Base-by-base conservation (phyloP, 192 early-diverging fungal species). In the Rhizophlyctis rosea region DNA sequence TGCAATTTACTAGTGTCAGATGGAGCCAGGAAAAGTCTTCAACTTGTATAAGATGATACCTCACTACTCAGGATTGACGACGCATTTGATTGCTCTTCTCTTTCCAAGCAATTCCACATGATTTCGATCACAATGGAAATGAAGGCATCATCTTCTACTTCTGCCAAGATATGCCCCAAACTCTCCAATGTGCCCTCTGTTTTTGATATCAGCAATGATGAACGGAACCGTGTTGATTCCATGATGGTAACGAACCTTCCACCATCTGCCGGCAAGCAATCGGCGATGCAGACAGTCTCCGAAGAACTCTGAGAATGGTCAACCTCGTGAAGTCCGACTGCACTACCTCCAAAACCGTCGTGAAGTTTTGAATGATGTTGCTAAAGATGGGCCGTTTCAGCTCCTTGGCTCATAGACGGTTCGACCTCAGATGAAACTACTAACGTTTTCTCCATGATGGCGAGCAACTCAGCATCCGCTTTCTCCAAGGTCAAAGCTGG, bases 81-180 rank as follows among this genome's bases (percentile, higher is more conserved):
- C 4, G 57, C 57, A 18, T 36, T 36, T 32, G 11, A 9, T 23
- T 29, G n/a, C 39, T 67, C 34, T 25, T 3, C 33, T 1, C 57
- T 52, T 30, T 67, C 65, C 16, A 67, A 30, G 2, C 50, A 55
- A 34, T 67, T 67, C 65, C 65, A 67, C 30, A 67, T 31, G 7
- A 52, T 59, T 27, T 67, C 65, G 30, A 59, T 52, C 2, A 53
- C 21, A 29, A 67, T 59, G 35, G 65, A 50, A 2, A 59, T n/a
- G 1, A 39, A 27, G 13, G 23, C 28, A 21, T 57, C 56, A 32
- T 57, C 56, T 18, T 24, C 34, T 34, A 16, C 13, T 13, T 57
- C 28, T 18, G 30, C 9, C 18, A 35, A 11, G 0, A 18, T 18
- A 21, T 34, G 24, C 1, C 27, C 34, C 14, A 57, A 57, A 21